A percentile compares a stretch with the other conserved stretches of the same genome.
phyloP scores from a whole-genome alignment of 352 stramenopile genomes.

The Phytophthora constricta region DNA sequence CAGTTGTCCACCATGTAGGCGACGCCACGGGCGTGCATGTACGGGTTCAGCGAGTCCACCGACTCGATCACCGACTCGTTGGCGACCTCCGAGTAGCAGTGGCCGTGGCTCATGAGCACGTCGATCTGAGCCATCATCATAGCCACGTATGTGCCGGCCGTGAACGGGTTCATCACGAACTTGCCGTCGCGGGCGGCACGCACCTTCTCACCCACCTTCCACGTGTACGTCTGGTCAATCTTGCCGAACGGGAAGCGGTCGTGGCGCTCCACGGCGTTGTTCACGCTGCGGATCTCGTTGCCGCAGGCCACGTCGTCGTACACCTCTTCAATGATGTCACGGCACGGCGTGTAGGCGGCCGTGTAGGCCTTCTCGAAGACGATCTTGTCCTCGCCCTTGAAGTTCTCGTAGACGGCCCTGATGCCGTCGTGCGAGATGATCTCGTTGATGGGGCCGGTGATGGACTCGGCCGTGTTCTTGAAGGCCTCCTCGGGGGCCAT shows the following conservation, averaged over 20 bases:
- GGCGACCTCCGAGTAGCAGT: conserved; percentile 98
- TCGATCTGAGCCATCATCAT: conserved; percentile 99
- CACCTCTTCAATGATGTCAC: conserved; percentile 98
- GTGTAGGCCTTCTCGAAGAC: conserved; percentile 95
- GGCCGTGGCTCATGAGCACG: conserved; percentile 94
- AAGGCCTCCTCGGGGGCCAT: conserved; percentile 96
- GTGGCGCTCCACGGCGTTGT: conserved; percentile 96
- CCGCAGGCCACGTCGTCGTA: conserved; percentile 98
- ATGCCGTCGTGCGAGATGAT: conserved; percentile 98
- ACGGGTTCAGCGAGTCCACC: conserved; percentile 97
- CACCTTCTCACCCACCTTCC: conserved; percentile 97
- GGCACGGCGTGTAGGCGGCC: conserved; percentile 95
- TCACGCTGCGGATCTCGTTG: conserved; percentile 98
- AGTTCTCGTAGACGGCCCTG: conserved; percentile 95
- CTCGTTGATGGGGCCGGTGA: conserved; percentile 97
- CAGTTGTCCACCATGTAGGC: conserved; percentile 99
- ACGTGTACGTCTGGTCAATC: conserved; percentile 98
- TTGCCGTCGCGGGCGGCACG: conserved; percentile 93
- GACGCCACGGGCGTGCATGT: conserved; percentile 98
- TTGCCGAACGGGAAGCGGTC: conserved; percentile 96
- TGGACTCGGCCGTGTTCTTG: conserved; percentile 96
- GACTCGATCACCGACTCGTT: conserved; percentile 99
- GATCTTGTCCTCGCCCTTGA: conserved; percentile 94
- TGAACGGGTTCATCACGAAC: conserved; percentile 98
- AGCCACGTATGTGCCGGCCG: conserved; percentile 96